Evolutionary conservation across 176 grass and related monocot genomes (phyloP).

Genomic region (Aegilops longissima): DNA sequence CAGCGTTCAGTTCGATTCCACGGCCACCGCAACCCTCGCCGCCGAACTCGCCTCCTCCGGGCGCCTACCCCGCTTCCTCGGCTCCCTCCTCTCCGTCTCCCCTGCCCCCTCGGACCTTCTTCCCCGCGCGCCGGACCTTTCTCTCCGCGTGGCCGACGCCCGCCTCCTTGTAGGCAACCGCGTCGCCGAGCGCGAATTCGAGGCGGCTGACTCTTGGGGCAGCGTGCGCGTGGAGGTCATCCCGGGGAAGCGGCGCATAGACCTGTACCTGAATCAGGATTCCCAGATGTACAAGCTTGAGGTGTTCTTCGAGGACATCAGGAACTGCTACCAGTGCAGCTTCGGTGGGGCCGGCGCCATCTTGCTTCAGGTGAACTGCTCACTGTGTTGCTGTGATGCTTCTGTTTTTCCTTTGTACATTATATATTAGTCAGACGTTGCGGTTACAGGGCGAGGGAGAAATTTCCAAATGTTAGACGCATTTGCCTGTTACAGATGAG

Average conservation of each 20-base stretch:
- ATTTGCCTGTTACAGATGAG: not conserved
- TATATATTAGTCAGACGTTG: not conserved
- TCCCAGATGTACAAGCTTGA: slow-evolving; percentile 66
- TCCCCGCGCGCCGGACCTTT: slow-evolving; percentile 51
- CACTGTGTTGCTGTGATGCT: not conserved
- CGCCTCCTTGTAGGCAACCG: slow-evolving; percentile 41
- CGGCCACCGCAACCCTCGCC: slow-evolving; percentile 42
- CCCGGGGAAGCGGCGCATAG: slow-evolving; percentile 58
- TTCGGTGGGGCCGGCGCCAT: slow-evolving; percentile 46
- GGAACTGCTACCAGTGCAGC: slow-evolving; percentile 54
- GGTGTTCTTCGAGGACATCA: slow-evolving; percentile 72
- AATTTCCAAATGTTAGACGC: not conserved
- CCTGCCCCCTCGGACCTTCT: slow-evolving; percentile 55
- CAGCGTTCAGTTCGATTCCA: slow-evolving; percentile 68
- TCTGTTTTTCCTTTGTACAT: not conserved
- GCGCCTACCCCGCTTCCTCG: slow-evolving; percentile 65
- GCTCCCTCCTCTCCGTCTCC: slow-evolving; percentile 51
- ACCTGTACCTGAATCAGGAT: slow-evolving; percentile 59
- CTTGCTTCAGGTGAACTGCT: slow-evolving; percentile 66
- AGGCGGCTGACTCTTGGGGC: slow-evolving; percentile 59
- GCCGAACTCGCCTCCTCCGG: slow-evolving; percentile 39
- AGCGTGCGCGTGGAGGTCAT: slow-evolving; percentile 79
- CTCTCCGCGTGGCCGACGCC: slow-evolving; percentile 27
- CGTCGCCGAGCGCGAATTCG: slow-evolving; percentile 39
- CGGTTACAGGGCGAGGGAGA: not conserved